Percentiles rank a stretch among this genome's conserved stretches.
Conservation (phyloP, 768 basidiomycete genomes). For the Mycena latifolia region DNA sequence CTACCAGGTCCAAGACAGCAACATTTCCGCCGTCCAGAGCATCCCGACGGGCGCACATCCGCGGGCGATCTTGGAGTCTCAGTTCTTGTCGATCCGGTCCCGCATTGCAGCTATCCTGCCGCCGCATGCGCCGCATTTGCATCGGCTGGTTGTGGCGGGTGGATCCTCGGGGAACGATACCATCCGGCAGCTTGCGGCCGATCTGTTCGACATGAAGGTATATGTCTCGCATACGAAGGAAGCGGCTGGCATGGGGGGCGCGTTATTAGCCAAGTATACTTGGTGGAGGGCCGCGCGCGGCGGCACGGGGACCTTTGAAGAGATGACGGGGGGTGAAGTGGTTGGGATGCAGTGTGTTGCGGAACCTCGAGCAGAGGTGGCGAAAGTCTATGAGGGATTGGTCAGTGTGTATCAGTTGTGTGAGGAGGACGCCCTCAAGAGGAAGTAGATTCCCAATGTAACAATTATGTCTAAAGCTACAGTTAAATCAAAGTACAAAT, state of each 20-base stretch:
- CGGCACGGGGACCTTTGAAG: slow-evolving; percentile 67
- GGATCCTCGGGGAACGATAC: slow-evolving; percentile 81
- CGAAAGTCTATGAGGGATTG: slow-evolving; percentile 64
- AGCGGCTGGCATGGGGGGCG: slow-evolving; percentile 80
- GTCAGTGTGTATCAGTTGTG: slow-evolving; percentile 66
- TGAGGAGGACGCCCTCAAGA: slow-evolving; percentile 62
- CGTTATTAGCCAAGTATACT: slow-evolving; percentile 76
- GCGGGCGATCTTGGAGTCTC: slow-evolving; percentile 86
- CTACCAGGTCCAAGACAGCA: slow-evolving; percentile 46
- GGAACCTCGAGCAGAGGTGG: slow-evolving; percentile 60
- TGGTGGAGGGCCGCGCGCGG: slow-evolving; percentile 70
- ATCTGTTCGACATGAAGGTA: slow-evolving; percentile 83
- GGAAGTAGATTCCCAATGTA: slow-evolving; percentile 16
- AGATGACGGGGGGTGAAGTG: slow-evolving; percentile 68
- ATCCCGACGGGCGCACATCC: slow-evolving; percentile 67
- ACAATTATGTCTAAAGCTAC: slow-evolving; percentile 18
- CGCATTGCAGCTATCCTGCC: slow-evolving; percentile 79
- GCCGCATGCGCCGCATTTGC: slow-evolving; percentile 63
- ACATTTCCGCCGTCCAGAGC: slow-evolving; percentile 45
- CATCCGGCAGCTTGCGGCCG: slow-evolving; percentile 81
- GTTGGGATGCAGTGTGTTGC: slow-evolving; percentile 72
- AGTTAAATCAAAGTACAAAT: neutral
- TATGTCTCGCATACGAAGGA: slow-evolving; percentile 77
- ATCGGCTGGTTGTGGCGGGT: slow-evolving; percentile 81
- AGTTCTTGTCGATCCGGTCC: slow-evolving; percentile 84